These are phyloP conservation scores for Dendrobium nobile DNA, from an alignment of 106 monocot genomes.

Conservation along the genomic window DNA sequence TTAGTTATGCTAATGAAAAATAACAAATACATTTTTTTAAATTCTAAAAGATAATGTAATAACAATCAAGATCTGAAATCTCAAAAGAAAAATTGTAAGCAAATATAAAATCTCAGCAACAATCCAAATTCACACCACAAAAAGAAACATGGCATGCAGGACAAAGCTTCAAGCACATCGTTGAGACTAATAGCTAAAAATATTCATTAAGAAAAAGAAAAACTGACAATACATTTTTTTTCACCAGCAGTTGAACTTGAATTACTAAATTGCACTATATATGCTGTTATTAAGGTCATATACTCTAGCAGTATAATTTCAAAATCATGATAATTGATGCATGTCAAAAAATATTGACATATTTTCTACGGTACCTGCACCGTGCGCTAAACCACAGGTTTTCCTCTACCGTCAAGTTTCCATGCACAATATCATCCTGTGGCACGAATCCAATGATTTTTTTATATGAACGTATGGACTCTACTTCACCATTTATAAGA, in stretches of 20 bases:
- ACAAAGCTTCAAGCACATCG: not conserved
- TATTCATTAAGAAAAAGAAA: not conserved
- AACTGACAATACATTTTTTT: not conserved
- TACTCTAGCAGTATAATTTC: not conserved
- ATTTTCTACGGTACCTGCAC: slow-evolving; percentile 52
- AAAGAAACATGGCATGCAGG: no score
- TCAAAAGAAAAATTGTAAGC: no score
- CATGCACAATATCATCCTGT: slow-evolving; percentile 95
- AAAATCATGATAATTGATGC: not conserved
- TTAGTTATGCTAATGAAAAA: no score
- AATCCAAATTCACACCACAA: no score
- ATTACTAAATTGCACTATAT: not conserved
- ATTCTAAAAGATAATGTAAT: no score
- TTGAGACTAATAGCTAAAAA: not conserved
- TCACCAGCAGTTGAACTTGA: not conserved
- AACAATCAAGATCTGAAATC: no score
- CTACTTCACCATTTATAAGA: slow-evolving; percentile 75
- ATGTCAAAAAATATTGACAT: not conserved
- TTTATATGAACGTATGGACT: slow-evolving; percentile 63
- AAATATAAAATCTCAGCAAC: no score
- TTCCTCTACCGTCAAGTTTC: slow-evolving; percentile 87
- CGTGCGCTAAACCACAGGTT: slow-evolving; percentile 89
- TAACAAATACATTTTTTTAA: no score
- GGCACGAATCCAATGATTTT: slow-evolving; percentile 93
- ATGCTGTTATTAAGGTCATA: not conserved